Evolutionary conservation across 306 rosid genomes (phyloP).

Genomic region (Hippophae tibetana): DNA sequence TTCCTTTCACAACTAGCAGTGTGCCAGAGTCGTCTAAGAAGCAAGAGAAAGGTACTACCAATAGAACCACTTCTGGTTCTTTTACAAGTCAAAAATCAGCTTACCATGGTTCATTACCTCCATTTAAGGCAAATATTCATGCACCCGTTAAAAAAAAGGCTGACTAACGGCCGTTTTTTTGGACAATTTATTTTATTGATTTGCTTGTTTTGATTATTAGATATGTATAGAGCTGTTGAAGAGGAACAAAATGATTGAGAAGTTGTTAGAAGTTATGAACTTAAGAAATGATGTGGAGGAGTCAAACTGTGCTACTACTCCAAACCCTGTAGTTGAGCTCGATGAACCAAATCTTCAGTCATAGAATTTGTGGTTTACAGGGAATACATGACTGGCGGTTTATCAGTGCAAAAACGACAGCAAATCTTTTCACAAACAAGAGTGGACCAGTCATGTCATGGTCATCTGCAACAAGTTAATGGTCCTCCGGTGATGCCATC

Average conservation of each 20-base stretch:
- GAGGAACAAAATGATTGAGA: not conserved
- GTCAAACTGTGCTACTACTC: constrained; percentile 1
- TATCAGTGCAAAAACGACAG: too few relatives aligned
- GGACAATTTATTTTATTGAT: not conserved
- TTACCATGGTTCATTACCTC: not conserved
- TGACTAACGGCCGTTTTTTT: not conserved
- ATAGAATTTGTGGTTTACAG: too few relatives aligned
- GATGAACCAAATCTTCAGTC: too few relatives aligned
- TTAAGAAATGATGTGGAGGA: not conserved
- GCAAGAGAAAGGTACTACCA: constrained; percentile 6
- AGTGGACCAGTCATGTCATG: too few relatives aligned
- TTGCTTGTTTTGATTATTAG: not conserved
- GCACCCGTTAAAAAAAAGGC: not conserved
- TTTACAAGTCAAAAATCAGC: not conserved
- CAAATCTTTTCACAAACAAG: too few relatives aligned
- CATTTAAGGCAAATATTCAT: constrained; percentile 8
- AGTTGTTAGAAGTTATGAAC: not conserved
- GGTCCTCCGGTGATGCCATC: too few relatives aligned
- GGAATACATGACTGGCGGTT: too few relatives aligned
- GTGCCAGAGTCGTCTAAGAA: constrained; percentile 7
- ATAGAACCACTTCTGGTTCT: not conserved
- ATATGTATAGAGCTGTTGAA: constrained; percentile 6
- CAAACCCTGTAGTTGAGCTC: not conserved
- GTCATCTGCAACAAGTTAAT: too few relatives aligned
- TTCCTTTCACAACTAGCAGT: constrained; percentile 5